phyloP scores from a whole-genome alignment of 2,329 filamentous ascomycete genomes.

The Epichloe baconii region DNA sequence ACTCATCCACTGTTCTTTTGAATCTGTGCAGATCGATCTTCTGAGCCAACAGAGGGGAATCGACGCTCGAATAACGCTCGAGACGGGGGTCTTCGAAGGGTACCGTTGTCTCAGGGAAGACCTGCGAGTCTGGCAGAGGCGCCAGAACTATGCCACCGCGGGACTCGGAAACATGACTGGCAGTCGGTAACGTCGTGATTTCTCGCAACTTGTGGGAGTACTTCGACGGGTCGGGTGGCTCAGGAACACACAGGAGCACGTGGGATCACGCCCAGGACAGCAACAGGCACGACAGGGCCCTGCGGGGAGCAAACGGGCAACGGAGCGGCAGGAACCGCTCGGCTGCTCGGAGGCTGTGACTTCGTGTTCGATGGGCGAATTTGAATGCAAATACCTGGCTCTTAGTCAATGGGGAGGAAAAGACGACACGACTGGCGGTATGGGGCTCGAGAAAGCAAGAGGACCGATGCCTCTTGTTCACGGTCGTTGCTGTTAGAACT shows the following conservation, averaged over 20 bases:
- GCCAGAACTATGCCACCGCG: slow-evolving; percentile 34
- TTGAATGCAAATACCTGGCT: background rate
- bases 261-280: background rate
- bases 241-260: slow-evolving; percentile 1
- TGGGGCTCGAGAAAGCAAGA: background rate
- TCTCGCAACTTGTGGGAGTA: slow-evolving; percentile 10
- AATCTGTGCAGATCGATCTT: background rate
- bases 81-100: background rate
- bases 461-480: slow-evolving; percentile 2
- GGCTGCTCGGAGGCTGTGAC: background rate
- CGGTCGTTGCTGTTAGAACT: slow-evolving; percentile 7
- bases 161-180: slow-evolving; percentile 34
- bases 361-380: slow-evolving; percentile 2
- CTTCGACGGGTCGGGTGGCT: background rate
- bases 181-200: slow-evolving; percentile 16
- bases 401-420: background rate
- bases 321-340: slow-evolving; percentile 4
- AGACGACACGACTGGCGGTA: background rate
- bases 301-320: slow-evolving; percentile 8
- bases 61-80: background rate
- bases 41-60: background rate
- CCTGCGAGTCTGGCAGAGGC: slow-evolving; percentile 28
- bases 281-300: background rate
- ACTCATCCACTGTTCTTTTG: background rate
- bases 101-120: slow-evolving; percentile 9